These are phyloP conservation scores for Sindora glabra DNA, from an alignment of 306 rosid species.

Conservation along the genomic window DNA sequence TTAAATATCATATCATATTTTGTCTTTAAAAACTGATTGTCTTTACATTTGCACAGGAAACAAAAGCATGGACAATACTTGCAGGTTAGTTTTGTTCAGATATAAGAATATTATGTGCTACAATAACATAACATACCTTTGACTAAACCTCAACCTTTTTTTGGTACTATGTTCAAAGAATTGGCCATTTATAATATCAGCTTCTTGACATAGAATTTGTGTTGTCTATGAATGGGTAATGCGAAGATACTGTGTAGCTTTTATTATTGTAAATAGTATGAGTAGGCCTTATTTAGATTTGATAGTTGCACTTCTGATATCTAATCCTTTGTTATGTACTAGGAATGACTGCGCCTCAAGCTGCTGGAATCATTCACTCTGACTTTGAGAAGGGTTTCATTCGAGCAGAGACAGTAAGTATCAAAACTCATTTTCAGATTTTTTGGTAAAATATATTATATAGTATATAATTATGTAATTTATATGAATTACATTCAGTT, in stretches of 20 bases:
- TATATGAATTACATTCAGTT: no score
- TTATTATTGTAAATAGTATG: slow-evolving; percentile 1
- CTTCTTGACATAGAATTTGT: not conserved
- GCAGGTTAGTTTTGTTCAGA: slow-evolving; percentile 53
- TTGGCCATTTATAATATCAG: not conserved
- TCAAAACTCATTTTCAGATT: not conserved
- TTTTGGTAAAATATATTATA: no score
- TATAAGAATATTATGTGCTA: slow-evolving; percentile 2
- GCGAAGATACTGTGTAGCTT: not conserved
- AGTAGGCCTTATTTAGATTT: slow-evolving; percentile 1
- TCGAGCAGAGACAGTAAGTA: slow-evolving; percentile 89
- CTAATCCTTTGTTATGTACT: slow-evolving; percentile 15
- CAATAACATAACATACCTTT: not conserved
- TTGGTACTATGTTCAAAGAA: slow-evolving; percentile 11
- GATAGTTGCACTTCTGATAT: slow-evolving; percentile 15
- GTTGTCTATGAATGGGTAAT: not conserved
- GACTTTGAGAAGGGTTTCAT: slow-evolving; percentile 99
- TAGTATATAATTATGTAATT: no score
- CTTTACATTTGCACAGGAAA: slow-evolving; percentile 48
- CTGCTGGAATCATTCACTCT: slow-evolving; percentile 97
- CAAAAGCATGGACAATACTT: slow-evolving; percentile 96
- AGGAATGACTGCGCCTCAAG: slow-evolving; percentile 99
- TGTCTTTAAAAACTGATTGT: slow-evolving; percentile 15
- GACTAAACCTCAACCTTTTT: slow-evolving; percentile 8
- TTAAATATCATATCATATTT: slow-evolving; percentile 4